Evolutionary conservation across 1,284 basidiomycete species (phyloP).

Genomic region (Ustilago hordei): DNA sequence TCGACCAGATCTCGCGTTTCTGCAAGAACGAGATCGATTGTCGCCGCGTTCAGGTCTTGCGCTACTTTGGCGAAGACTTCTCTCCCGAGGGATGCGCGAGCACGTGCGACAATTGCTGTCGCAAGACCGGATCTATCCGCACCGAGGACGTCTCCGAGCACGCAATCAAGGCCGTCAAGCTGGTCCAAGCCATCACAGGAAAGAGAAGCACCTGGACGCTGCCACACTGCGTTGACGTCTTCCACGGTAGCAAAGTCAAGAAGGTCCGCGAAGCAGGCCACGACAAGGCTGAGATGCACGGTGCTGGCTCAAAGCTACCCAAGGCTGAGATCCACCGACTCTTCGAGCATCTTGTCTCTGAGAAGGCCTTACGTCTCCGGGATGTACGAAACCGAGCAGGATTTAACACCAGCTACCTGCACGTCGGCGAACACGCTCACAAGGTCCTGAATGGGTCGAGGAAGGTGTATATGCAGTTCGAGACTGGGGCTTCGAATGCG

Average conservation of each 20-base stretch:
- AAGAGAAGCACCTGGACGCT: conserved; percentile 72
- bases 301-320: conserved; percentile 73
- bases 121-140: conserved; percentile 30
- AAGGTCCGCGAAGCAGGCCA: conserved; percentile 74
- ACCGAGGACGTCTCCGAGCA: conserved; percentile 74
- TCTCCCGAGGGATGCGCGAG: conserved; percentile 74
- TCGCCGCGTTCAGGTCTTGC: conserved; percentile 84
- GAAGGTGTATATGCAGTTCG: conserved; percentile 54
- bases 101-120: conserved; percentile 80
- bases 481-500: conserved; percentile 30
- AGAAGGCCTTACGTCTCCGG: conserved; percentile 71
- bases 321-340: conserved; percentile 76
- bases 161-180: conserved; percentile 73
- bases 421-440: conserved; percentile 29
- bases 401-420: conserved; percentile 69
- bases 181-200: conserved; percentile 73
- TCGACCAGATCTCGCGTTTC: conserved; percentile 78
- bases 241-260: conserved; percentile 75
- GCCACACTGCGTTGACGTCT: conserved; percentile 74
- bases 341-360: conserved; percentile 74
- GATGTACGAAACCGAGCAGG: conserved; percentile 66
- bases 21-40: conserved; percentile 87
- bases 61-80: conserved; percentile 78
- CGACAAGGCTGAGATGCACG: conserved; percentile 73
- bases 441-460: conserved; percentile 41